Percentiles rank a stretch among this genome's conserved stretches.
Evolutionary conservation across 176 grass and related monocot species (phyloP).

Genomic region (Oryza australiensis): DNA sequence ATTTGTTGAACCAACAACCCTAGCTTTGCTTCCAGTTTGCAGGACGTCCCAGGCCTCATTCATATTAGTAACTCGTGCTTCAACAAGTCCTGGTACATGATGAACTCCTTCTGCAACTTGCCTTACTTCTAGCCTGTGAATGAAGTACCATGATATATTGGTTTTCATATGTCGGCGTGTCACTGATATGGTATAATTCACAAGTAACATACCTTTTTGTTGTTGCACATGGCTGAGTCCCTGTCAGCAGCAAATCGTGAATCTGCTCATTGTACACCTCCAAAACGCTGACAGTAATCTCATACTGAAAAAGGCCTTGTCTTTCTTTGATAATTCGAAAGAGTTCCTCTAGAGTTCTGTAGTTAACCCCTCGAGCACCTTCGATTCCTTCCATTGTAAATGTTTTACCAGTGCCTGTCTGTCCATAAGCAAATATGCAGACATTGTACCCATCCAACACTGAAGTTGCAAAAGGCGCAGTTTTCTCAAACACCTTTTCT

Average conservation of each 20-base stretch:
- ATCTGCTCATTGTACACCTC: conserved; percentile 99
- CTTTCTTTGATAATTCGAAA: conserved; percentile 87
- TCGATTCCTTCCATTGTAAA: conserved; percentile 96
- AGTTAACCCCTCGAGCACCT: conserved; percentile 85
- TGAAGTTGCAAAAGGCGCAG: conserved; percentile 73
- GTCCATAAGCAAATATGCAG: conserved; percentile 94
- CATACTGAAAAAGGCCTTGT: conserved; percentile 59
- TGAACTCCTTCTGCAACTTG: conserved; percentile 89
- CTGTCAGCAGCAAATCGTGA: conserved; percentile 79
- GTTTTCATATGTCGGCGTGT: not conserved
- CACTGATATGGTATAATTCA: not conserved
- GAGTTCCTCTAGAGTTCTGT: conserved; percentile 79
- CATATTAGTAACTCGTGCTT: conserved; percentile 71
- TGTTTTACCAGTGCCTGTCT: conserved; percentile 95
- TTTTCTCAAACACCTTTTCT: conserved; percentile 88
- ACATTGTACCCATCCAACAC: conserved; percentile 97
- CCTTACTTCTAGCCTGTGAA: conserved; percentile 76
- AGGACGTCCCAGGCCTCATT: conserved; percentile 90
- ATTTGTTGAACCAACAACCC: conserved; percentile 83
- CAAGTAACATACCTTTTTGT: conserved; percentile 60
- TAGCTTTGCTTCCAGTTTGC: conserved; percentile 88
- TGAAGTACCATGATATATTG: not conserved
- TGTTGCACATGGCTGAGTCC: conserved; percentile 49
- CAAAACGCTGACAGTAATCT: conserved; percentile 80
- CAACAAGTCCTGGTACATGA: conserved; percentile 94